Percentiles rank a stretch among this genome's conserved stretches.
phyloP scores from a whole-genome alignment of 2,329 filamentous ascomycete species.

The Fusarium chlamydosporum region DNA sequence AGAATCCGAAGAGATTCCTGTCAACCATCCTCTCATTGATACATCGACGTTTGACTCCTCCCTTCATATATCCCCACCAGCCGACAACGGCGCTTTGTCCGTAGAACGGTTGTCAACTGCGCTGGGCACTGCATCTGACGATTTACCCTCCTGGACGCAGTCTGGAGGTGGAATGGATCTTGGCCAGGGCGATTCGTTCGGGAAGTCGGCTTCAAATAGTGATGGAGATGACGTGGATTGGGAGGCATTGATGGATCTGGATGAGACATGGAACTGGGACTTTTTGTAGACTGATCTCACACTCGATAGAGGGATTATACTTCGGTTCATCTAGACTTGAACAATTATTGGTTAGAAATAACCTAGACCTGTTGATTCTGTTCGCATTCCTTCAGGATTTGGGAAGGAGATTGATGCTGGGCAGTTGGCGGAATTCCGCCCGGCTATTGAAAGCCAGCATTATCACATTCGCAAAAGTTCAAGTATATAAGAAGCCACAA shows the following conservation, averaged over 20 bases:
- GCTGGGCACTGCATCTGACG: slow-evolving; percentile 11
- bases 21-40: slow-evolving; percentile 24
- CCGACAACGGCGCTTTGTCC: neutral
- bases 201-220: neutral
- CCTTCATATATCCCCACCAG: slow-evolving; percentile 10
- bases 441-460: neutral
- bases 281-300: slow-evolving; percentile 21
- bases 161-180: slow-evolving; percentile 1
- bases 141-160: slow-evolving; percentile 30
- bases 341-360: neutral
- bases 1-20: slow-evolving; percentile 11
- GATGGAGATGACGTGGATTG: slow-evolving; percentile 33
- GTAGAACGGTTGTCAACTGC: slow-evolving; percentile 23
- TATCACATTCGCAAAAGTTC: neutral
- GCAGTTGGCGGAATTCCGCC: slow-evolving; percentile 27
- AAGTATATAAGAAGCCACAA: neutral
- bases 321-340: neutral
- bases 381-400: neutral
- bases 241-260: slow-evolving; percentile 39
- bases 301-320: neutral
- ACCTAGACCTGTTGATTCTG: neutral
- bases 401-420: neutral
- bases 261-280: slow-evolving; percentile 39
- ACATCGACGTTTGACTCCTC: slow-evolving; percentile 23
- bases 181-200: neutral